phyloP scores from a whole-genome alignment of 2,329 filamentous ascomycete genomes.

The Ophiognomonia clavigignenti-juglandacearum region DNA sequence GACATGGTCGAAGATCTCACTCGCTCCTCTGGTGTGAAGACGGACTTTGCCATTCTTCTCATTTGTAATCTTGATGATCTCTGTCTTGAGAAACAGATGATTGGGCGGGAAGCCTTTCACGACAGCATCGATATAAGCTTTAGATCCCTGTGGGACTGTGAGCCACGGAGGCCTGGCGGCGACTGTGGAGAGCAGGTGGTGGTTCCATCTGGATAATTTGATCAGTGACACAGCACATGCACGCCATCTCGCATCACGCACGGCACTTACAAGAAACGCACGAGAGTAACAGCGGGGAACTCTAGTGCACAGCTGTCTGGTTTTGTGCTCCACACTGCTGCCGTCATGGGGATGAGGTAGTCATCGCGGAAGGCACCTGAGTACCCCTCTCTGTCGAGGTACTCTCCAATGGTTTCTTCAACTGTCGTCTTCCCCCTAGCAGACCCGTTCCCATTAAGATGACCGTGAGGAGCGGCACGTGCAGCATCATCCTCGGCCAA shows the following conservation, averaged over 20 bases:
- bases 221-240: background rate
- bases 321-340: constrained; percentile 76
- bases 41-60: constrained; percentile 52
- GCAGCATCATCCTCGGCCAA: constrained; percentile 50
- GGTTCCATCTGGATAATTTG: constrained; percentile 61
- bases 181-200: constrained; percentile 66
- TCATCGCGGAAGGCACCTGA: constrained; percentile 74
- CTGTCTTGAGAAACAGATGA: constrained; percentile 63
- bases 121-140: constrained; percentile 70
- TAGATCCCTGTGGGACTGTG: constrained; percentile 64
- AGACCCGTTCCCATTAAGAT: constrained; percentile 19
- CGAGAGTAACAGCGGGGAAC: constrained; percentile 68
- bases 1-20: constrained; percentile 68
- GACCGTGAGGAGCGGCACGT: constrained; percentile 27
- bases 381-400: constrained; percentile 70
- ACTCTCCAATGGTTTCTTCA: constrained; percentile 66
- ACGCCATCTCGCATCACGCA: background rate
- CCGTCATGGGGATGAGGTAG: constrained; percentile 79
- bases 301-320: constrained; percentile 70
- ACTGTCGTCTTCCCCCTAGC: background rate
- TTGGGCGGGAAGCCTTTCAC: constrained; percentile 63
- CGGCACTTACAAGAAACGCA: constrained; percentile 64
- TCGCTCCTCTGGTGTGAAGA: constrained; percentile 50
- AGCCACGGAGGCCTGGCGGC: constrained; percentile 64
- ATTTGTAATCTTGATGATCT: constrained; percentile 51